phyloP scores from a whole-genome alignment of 108 stramenopile genomes.

The Cyclostephanos tholiformis region DNA sequence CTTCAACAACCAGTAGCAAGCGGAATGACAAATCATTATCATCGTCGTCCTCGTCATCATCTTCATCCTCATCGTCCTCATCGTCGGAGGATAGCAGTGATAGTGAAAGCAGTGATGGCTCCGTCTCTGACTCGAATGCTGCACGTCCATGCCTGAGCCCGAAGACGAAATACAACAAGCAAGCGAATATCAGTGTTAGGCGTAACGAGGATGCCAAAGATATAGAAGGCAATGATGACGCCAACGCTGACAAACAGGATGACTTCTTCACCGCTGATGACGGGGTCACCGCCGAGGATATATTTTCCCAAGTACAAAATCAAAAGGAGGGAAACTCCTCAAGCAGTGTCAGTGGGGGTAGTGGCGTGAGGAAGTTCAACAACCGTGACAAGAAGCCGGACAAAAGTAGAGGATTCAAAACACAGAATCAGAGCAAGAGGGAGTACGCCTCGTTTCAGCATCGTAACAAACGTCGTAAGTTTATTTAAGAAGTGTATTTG shows the following conservation, averaged over 20 bases:
- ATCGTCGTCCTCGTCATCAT: constrained; percentile 39
- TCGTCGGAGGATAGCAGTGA: constrained; percentile 12
- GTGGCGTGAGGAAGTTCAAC: neutral
- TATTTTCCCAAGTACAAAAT: constrained; percentile 33
- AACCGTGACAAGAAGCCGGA: constrained; percentile 24
- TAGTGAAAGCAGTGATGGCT: constrained; percentile 20
- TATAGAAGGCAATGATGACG: constrained; percentile 1
- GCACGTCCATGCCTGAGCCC: neutral
- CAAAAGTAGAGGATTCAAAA: constrained; percentile 42
- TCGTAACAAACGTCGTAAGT: constrained; percentile 37
- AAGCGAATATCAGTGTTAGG: neutral
- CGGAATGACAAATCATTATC: neutral
- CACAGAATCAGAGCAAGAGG: constrained; percentile 37
- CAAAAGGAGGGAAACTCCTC: constrained; percentile 14
- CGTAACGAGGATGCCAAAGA: constrained; percentile 8
- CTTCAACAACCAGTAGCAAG: neutral
- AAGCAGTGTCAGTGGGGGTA: neutral
- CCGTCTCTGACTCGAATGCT: constrained; percentile 13
- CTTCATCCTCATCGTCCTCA: constrained; percentile 29
- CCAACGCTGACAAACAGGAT: constrained; percentile 20
- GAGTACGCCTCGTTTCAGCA: constrained; percentile 32
- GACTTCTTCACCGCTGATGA: constrained; percentile 38
- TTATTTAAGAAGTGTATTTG: constrained; percentile 9
- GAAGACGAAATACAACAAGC: neutral
- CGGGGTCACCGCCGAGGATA: constrained; percentile 32